A percentile compares a stretch with the other conserved stretches of the same genome.
phyloP scores from a whole-genome alignment of 2,329 filamentous ascomycete genomes.

The Fusarium dimerum region DNA sequence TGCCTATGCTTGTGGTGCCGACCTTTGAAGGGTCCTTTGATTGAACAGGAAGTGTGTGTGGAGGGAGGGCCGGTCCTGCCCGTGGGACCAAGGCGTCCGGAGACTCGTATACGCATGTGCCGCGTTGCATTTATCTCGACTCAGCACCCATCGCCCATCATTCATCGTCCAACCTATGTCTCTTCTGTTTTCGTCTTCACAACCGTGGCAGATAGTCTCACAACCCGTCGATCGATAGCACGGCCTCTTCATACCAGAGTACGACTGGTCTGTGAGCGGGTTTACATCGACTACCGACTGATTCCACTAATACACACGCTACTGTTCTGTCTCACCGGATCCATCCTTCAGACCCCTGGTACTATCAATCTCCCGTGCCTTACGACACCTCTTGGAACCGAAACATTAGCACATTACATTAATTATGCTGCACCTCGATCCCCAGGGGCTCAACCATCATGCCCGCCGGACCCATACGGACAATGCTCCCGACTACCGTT shows the following conservation, averaged over 20 bases:
- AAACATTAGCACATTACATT: constrained; percentile 33
- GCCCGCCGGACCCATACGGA: constrained; percentile 15
- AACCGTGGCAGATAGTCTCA: background rate
- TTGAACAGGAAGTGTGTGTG: background rate
- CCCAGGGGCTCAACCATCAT: constrained; percentile 25
- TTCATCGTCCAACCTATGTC: background rate
- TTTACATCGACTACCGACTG: background rate
- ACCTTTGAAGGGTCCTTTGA: background rate
- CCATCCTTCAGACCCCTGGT: constrained; percentile 23
- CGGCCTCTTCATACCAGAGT: constrained; percentile 1
- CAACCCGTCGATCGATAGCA: background rate
- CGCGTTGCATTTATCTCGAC: background rate
- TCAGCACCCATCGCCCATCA: background rate
- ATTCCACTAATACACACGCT: constrained; percentile 16
- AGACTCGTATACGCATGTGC: too few relatives aligned
- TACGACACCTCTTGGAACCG: constrained; percentile 20
- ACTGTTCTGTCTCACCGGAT: constrained; percentile 12
- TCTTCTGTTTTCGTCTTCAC: background rate
- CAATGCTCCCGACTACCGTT: constrained; percentile 24
- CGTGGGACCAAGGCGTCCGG: background rate
- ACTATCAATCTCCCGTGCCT: constrained; percentile 19
- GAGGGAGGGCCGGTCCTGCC: background rate
- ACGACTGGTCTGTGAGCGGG: background rate
- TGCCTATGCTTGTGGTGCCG: background rate
- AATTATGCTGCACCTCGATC: constrained; percentile 30